Evolutionary conservation across 2,329 filamentous ascomycete species (phyloP).

Genomic region (Cercospora citrullina): DNA sequence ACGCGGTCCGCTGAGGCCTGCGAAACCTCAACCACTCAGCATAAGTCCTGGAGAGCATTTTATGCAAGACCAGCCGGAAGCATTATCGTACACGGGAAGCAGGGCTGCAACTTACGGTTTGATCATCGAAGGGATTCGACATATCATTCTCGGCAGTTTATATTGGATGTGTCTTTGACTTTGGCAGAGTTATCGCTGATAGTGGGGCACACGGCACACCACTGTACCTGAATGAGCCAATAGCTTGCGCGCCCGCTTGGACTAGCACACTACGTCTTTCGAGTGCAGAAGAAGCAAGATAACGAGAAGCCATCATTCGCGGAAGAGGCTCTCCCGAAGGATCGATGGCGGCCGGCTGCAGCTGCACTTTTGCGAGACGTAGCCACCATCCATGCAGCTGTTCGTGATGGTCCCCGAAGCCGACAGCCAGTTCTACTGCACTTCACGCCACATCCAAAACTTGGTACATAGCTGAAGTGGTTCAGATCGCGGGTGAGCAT

Average conservation of each 20-base stretch:
- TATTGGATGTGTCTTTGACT: neutral
- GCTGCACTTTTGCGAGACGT: neutral
- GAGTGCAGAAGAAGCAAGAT: constrained; percentile 1
- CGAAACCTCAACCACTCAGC: no score
- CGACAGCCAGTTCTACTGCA: neutral
- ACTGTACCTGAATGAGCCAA: neutral
- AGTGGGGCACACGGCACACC: neutral
- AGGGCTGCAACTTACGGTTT: no score
- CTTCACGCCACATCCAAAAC: neutral
- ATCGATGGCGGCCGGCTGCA: neutral
- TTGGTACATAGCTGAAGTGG: neutral
- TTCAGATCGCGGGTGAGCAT: neutral
- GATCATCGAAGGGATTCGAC: no score
- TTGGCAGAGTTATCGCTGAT: neutral
- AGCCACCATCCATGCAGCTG: neutral
- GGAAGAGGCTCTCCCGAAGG: neutral
- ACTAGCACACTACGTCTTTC: neutral
- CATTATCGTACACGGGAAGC: no score
- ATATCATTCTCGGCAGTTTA: neutral
- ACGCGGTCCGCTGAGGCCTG: no score
- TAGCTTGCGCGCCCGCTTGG: neutral
- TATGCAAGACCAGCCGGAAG: no score
- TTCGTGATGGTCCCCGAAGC: neutral
- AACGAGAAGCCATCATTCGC: neutral
- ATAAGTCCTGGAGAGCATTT: no score